phyloP scores from a whole-genome alignment of 352 stramenopile species.

The Globisporangium rhizosaccharum region DNA sequence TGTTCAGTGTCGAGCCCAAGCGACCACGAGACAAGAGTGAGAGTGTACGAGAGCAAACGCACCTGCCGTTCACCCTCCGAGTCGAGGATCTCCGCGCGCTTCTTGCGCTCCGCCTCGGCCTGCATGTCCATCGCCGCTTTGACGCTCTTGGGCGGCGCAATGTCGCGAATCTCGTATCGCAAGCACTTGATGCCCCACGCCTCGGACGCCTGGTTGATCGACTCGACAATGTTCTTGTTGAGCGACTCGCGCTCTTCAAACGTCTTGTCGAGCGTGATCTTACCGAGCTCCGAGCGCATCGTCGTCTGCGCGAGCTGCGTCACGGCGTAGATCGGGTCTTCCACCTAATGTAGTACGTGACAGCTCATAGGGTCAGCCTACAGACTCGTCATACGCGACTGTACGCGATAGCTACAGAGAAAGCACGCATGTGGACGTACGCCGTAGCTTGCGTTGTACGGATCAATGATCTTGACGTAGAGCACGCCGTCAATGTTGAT shows the following conservation, averaged over 20 bases:
- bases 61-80: conserved; percentile 82
- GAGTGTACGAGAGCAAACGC: neutral
- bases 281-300: conserved; percentile 89
- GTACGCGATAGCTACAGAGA: neutral
- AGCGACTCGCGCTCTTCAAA: conserved; percentile 91
- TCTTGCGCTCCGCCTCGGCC: conserved; percentile 87
- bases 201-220: conserved; percentile 88
- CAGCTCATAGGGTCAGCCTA: neutral
- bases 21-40: neutral
- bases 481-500: conserved; percentile 91
- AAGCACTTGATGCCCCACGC: conserved; percentile 90
- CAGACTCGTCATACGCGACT: neutral
- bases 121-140: conserved; percentile 92
- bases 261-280: conserved; percentile 92
- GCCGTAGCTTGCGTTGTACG: conserved; percentile 87
- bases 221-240: conserved; percentile 88
- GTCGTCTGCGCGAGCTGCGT: conserved; percentile 90
- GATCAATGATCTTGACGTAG: conserved; percentile 89
- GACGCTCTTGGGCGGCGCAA: conserved; percentile 80
- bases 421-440: conserved; percentile 6
- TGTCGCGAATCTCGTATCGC: conserved; percentile 90
- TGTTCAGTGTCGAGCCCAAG: too few species aligned
- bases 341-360: conserved; percentile 20
- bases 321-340: conserved; percentile 87
- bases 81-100: conserved; percentile 90